phyloP scores from a whole-genome alignment of 2,329 filamentous ascomycete species.

The Claviceps sorghi region DNA sequence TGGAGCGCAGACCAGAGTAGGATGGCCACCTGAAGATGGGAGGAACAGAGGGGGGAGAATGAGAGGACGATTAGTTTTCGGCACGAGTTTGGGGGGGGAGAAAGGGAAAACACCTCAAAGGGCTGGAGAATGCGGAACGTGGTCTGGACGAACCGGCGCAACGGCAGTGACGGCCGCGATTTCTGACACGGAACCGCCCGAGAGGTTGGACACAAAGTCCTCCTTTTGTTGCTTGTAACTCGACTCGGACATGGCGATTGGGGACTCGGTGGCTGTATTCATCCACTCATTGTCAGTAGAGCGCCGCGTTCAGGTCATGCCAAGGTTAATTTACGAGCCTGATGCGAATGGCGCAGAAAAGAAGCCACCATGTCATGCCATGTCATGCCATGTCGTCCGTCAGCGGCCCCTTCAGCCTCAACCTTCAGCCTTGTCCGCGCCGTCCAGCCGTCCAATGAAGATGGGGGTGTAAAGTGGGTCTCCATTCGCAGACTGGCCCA shows the following conservation, averaged over 20 bases:
- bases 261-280: background rate
- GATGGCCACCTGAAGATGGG: constrained; percentile 50
- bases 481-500: too few relatives aligned
- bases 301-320: background rate
- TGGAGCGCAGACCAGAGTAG: constrained; percentile 84
- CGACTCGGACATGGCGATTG: constrained; percentile 22
- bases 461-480: too few relatives aligned
- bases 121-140: background rate
- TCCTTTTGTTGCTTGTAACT: constrained; percentile 88
- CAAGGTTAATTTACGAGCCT: background rate
- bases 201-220: constrained; percentile 84
- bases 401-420: too few relatives aligned
- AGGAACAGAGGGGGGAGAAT: too few relatives aligned
- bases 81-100: background rate
- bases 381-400: too few relatives aligned
- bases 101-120: background rate
- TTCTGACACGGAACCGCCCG: constrained; percentile 68
- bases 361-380: background rate
- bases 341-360: background rate
- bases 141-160: constrained; percentile 49
- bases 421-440: too few relatives aligned
- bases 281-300: background rate
- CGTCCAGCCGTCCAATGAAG: too few relatives aligned
- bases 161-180: constrained; percentile 78
- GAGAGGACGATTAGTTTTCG: too few relatives aligned